phyloP scores from a whole-genome alignment of 768 basidiomycete species.

The Rhizopogon sp. region DNA sequence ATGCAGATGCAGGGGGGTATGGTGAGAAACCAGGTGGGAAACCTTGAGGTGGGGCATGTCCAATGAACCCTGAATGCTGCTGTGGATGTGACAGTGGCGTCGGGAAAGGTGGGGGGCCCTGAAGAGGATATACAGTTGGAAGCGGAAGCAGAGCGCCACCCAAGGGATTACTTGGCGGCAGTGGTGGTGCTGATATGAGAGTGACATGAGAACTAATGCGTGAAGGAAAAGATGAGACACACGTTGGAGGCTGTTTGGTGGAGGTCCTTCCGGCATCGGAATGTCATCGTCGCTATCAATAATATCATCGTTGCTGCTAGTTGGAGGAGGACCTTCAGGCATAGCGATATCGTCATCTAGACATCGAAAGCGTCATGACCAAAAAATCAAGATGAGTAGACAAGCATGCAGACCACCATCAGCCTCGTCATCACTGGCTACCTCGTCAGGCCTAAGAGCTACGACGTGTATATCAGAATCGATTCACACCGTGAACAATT shows the following conservation, averaged over 20 bases:
- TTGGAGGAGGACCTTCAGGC: slow-evolving; percentile 59
- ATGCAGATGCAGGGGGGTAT: slow-evolving; percentile 23
- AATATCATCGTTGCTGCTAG: slow-evolving; percentile 29
- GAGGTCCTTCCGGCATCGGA: slow-evolving; percentile 82
- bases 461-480: slow-evolving; percentile 3
- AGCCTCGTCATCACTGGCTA: slow-evolving; percentile 57
- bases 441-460: slow-evolving; percentile 63
- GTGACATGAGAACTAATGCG: background rate
- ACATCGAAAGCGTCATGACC: slow-evolving; percentile 6
- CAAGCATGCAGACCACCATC: slow-evolving; percentile 30
- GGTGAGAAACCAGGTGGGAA: slow-evolving; percentile 20
- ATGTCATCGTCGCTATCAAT: slow-evolving; percentile 78
- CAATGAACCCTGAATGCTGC: slow-evolving; percentile 14
- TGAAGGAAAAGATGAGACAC: slow-evolving; percentile 1
- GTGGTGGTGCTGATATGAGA: slow-evolving; percentile 9
- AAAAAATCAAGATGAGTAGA: background rate
- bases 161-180: background rate
- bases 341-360: slow-evolving; percentile 59
- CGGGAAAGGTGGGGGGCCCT: slow-evolving; percentile 13
- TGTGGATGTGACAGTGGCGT: slow-evolving; percentile 7
- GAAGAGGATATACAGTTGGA: slow-evolving; percentile 6
- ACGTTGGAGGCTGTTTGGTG: slow-evolving; percentile 34
- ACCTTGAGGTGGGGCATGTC: slow-evolving; percentile 2
- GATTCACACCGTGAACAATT: background rate
- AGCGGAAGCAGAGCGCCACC: background rate